A percentile compares a stretch with the other conserved stretches of the same genome.
Conservation (phyloP, 306 rosid species). For the Purshia tridentata region DNA sequence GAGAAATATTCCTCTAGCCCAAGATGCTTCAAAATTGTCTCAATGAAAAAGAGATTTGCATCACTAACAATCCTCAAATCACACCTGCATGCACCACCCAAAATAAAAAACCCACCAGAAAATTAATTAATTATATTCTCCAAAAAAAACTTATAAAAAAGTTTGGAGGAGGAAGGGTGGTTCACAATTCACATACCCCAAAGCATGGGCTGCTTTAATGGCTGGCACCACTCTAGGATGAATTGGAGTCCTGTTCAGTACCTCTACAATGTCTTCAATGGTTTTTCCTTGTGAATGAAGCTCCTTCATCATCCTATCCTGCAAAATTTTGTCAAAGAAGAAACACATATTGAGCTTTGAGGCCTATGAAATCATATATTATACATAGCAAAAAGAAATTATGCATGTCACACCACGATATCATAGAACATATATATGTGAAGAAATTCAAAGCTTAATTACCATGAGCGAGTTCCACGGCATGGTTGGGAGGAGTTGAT, state of each 20-base stretch:
- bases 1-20: constrained; percentile 62
- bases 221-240: constrained; percentile 60
- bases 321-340: constrained; percentile 7
- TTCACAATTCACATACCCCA: constrained; percentile 35
- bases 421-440: too few relatives aligned
- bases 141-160: background rate
- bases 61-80: constrained; percentile 81
- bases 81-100: constrained; percentile 42
- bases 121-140: background rate
- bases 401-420: too few relatives aligned
- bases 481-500: constrained; percentile 68
- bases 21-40: constrained; percentile 62
- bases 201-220: constrained; percentile 55
- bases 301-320: constrained; percentile 83
- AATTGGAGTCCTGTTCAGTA: constrained; percentile 52
- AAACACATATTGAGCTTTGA: background rate
- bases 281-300: constrained; percentile 55
- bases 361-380: background rate
- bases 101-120: constrained; percentile 2
- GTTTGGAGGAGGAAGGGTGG: background rate
- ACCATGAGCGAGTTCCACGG: constrained; percentile 94
- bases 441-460: background rate
- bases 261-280: constrained; percentile 45
- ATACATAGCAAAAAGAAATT: too few relatives aligned
- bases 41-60: constrained; percentile 72